Base-by-base conservation (phyloP, 306 rosid species). In the Trifolium dubium region DNA sequence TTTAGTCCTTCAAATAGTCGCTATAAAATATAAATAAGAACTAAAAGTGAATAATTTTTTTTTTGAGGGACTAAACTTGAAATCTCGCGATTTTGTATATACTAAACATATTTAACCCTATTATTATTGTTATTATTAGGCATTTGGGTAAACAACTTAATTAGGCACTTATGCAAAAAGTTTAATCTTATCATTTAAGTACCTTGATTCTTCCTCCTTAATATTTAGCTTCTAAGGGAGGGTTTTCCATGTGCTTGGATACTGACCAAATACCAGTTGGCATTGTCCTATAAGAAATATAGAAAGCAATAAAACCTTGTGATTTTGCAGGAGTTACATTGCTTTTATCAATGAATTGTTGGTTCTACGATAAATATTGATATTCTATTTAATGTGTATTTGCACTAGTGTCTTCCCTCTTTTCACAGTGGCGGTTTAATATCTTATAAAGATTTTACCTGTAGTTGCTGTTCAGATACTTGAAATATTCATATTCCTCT, bases 361-460 rank as follows among this genome's bases (percentile, higher is more conserved):
- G 37, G 35, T 69, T 70, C 64, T 66, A 62, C 13, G 53, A 43
- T 67, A 10, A 77, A 31, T 64, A 64, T 64, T 18, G 35, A 54
- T 82, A 30, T 64, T 37, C 15, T 17, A 7, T 31, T 63, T 9
- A 61, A 44, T 49, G 23, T 29, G 2, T 61, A 64, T 67, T 68
- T 43, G 10, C 55, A 44, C n/a, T 62, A 18, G n/a, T 51, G 30
- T 50, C 40, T 61, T 46, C 41, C 44, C 61, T n/a, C 17, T 28
- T 56, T 47, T 53, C 39, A 43, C 30, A 53, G 19, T 18, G 4
- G 67, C 67, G 19, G 60, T 69, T 44, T 77, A 62, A 44, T 82
- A 69, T 69, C 55, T 62, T 77, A 28, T 74, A 39, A 55, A 40
- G 29, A 58, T 53, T 62, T 70, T 50, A 73, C 72, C 39, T 29